Evolutionary conservation across 768 basidiomycete genomes (phyloP).

Genomic region (Tylopilus plumbeoviolaceoides): DNA sequence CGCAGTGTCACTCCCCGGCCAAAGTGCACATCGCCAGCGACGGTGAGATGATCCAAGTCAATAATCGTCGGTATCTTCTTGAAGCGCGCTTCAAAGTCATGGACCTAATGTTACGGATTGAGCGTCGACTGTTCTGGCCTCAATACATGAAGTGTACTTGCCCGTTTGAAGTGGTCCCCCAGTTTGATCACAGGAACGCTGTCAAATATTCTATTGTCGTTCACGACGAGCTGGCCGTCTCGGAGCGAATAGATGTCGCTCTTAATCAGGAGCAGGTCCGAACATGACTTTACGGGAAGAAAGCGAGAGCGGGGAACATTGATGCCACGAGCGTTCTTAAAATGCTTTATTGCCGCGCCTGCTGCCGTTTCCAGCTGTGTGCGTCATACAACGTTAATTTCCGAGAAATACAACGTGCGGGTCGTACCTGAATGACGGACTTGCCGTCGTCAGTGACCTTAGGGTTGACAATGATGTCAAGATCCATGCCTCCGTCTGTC

Average conservation of each 20-base stretch:
- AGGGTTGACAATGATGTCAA: slow-evolving; percentile 94
- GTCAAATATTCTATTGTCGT: slow-evolving; percentile 75
- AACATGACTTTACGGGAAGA: slow-evolving; percentile 88
- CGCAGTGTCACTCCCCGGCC: slow-evolving; percentile 82
- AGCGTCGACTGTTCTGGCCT: not conserved
- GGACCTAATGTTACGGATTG: slow-evolving; percentile 44
- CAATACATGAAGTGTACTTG: slow-evolving; percentile 22
- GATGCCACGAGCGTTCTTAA: slow-evolving; percentile 87
- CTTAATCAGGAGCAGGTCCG: slow-evolving; percentile 85
- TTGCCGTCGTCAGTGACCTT: slow-evolving; percentile 88
- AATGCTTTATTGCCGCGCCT: slow-evolving; percentile 92
- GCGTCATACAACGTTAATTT: not conserved
- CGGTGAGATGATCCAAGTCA: slow-evolving; percentile 92
- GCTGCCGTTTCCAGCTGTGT: slow-evolving; percentile 81
- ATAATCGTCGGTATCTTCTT: slow-evolving; percentile 89
- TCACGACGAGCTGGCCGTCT: slow-evolving; percentile 87
- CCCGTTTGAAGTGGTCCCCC: slow-evolving; percentile 96
- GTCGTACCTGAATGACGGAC: slow-evolving; percentile 50
- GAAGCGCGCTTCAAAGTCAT: slow-evolving; percentile 92
- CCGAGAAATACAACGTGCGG: not conserved
- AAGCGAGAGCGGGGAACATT: slow-evolving; percentile 94
- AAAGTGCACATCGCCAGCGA: slow-evolving; percentile 88
- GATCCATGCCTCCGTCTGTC: slow-evolving; percentile 80
- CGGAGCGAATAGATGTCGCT: slow-evolving; percentile 88
- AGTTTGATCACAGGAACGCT: slow-evolving; percentile 95